Evolutionary conservation across 176 grass and related monocot species (phyloP).

Genomic region (Musa schizocarpa): DNA sequence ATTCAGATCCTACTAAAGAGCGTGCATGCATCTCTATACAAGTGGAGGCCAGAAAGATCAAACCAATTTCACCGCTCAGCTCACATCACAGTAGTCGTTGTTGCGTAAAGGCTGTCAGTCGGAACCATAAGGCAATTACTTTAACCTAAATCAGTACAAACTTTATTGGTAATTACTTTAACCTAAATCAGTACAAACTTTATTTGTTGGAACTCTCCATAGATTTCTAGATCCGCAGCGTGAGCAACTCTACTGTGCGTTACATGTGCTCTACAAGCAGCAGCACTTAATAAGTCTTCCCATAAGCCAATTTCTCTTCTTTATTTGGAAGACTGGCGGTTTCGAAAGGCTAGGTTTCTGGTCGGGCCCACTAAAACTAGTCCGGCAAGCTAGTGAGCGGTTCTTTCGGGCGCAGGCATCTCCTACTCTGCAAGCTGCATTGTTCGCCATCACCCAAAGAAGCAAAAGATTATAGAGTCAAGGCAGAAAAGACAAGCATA

Average conservation of each 20-base stretch:
- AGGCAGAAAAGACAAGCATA: conserved; percentile 5
- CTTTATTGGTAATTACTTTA: no score
- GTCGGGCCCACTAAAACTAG: neutral
- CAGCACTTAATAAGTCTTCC: neutral
- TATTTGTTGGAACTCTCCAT: no score
- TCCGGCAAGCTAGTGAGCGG: neutral
- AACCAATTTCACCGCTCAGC: no score
- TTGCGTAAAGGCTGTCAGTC: no score
- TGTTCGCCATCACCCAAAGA: neutral
- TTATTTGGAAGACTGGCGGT: neutral
- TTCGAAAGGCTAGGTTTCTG: neutral
- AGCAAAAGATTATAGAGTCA: neutral
- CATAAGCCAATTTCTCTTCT: neutral
- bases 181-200: no score
- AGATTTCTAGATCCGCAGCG: no score
- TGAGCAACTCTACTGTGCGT: neutral
- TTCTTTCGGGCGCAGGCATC: neutral
- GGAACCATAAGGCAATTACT: no score
- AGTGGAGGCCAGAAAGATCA: no score
- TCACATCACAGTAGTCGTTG: no score
- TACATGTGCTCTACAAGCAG: neutral
- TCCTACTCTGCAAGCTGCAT: neutral
- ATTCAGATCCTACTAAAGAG: no score
- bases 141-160: no score
- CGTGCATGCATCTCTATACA: no score